Evolutionary conservation across 768 basidiomycete genomes (phyloP), one percentile per base, ranked within the genome.

Genomic region (Mycena capillaripes): DNA sequence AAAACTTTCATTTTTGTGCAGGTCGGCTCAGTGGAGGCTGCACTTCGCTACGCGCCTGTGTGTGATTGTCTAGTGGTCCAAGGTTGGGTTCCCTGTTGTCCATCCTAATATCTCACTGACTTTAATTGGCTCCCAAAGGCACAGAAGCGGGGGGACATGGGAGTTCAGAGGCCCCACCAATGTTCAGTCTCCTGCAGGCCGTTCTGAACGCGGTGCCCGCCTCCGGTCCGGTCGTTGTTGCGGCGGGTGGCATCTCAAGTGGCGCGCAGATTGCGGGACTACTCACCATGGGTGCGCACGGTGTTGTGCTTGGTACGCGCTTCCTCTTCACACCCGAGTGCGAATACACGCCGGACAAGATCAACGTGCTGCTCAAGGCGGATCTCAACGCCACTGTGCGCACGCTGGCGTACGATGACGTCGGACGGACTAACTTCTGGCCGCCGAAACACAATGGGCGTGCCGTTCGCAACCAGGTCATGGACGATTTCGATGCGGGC

Each of bases 41-140:
- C 90, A 1, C 78, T 84, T n/a, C 74, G 78, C 21, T 91, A 89
- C 16, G 78, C 81, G 8, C 90, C 87, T 86, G 85, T 87, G 53
- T 87, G 86, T 0, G 93, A 93, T 75, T 86, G 89, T 4, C 70
- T 93, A 32, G 89, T 93, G 4, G 89, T 86, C 0, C 93, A 93
- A 86, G 92, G 92, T 89, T n/a, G n/a, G n/a, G n/a, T n/a, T n/a
- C n/a, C n/a, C n/a, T n/a, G n/a, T n/a, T n/a, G n/a, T n/a, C n/a
- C n/a, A n/a, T n/a, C n/a, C n/a, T n/a, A n/a, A n/a, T n/a, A n/a
- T n/a, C n/a, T n/a, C n/a, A n/a, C n/a, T n/a, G n/a, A n/a, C n/a
- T n/a, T n/a, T n/a, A n/a, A n/a, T n/a, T n/a, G n/a, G n/a, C n/a
- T n/a, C n/a, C n/a, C 4, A 36, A 48, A 81, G 80, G 81, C 11